Base-by-base conservation (phyloP, 352 stramenopile species). In the Phytophthora pseudosyringae region DNA sequence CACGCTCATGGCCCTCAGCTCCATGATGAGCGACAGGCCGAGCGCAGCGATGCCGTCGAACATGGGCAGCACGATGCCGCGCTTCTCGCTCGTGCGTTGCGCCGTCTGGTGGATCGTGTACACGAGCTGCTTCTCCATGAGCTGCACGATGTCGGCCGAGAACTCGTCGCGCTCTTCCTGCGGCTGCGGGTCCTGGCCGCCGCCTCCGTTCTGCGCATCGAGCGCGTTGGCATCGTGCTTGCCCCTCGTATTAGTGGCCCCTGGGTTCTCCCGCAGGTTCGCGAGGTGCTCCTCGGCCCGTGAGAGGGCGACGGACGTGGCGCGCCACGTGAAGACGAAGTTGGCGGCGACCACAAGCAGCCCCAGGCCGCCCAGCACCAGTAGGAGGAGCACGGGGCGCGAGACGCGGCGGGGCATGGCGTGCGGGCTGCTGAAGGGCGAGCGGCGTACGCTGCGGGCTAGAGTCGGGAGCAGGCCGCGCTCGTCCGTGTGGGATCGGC, bases 61-160 rank as follows among this genome's bases (percentile, higher is more conserved):
- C 13, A 89, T 46, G 31, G 82, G 82, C 46, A 91, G 43, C 8
- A 91, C 70, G 46, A 91, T 88, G 39, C 82, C 82, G 16, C 82
- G 77, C 36, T 69, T 56, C 41, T 76, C 47, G 15, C 13, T 75
- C 15, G 69, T 74, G 26, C 26, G 16, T 43, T 78, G 73, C n/a
- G 59, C 56, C 12, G 59, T 54, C 31, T 70, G 44, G 47, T 80
- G 61, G 25, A 80, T 60, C 12, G 69, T 74, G 46, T 69, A 73
- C 54, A 74, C 64, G 18, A 79, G 59, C 32, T 79, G 62, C 28
- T 72, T 69, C 51, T 79, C 71, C 58, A 75, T 69, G 2, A 29
- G 35, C 39, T 71, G 51, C 18, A 70, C 31, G 58, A 69, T 35
- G 4, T 70, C 41, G 7, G 45, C 33, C 5, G 52, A 67, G 32